Conservation (phyloP, 805 yeast genomes). For the Yamadazyma kitorensis region DNA sequence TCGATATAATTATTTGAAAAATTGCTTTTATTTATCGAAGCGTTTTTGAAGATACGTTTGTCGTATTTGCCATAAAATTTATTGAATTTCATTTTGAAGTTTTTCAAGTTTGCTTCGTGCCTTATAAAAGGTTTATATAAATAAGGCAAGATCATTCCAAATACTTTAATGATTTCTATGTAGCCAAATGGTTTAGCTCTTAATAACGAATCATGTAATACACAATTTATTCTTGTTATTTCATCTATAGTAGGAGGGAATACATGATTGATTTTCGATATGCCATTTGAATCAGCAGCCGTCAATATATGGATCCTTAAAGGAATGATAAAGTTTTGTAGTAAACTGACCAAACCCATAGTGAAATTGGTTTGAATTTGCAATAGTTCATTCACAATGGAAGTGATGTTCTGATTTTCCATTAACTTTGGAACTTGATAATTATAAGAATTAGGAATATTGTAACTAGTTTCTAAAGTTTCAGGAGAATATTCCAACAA, state of each 20-base stretch:
- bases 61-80: slow-evolving; percentile 32
- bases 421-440: slow-evolving; percentile 11
- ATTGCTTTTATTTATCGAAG: slow-evolving; percentile 25
- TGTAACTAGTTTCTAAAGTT: slow-evolving; percentile 67
- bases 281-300: slow-evolving; percentile 51
- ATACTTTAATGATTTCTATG: slow-evolving; percentile 72
- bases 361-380: slow-evolving; percentile 74
- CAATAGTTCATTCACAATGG: slow-evolving; percentile 65
- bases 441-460: slow-evolving; percentile 46
- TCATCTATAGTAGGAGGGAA: slow-evolving; percentile 97
- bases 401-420: slow-evolving; percentile 34
- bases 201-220: slow-evolving; percentile 71
- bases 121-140: slow-evolving; percentile 91
- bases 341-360: slow-evolving; percentile 63
- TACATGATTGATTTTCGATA: slow-evolving; percentile 65
- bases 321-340: slow-evolving; percentile 79
- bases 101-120: slow-evolving; percentile 87
- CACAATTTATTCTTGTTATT: slow-evolving; percentile 83
- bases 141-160: slow-evolving; percentile 82
- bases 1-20: slow-evolving; percentile 33
- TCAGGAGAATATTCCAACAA: slow-evolving; percentile 90
- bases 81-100: slow-evolving; percentile 54
- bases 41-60: slow-evolving; percentile 26
- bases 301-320: slow-evolving; percentile 66
- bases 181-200: slow-evolving; percentile 68